These are phyloP conservation scores for Phytophthora pseudosyringae DNA, from an alignment of 352 stramenopile species.

Conservation along the genomic window DNA sequence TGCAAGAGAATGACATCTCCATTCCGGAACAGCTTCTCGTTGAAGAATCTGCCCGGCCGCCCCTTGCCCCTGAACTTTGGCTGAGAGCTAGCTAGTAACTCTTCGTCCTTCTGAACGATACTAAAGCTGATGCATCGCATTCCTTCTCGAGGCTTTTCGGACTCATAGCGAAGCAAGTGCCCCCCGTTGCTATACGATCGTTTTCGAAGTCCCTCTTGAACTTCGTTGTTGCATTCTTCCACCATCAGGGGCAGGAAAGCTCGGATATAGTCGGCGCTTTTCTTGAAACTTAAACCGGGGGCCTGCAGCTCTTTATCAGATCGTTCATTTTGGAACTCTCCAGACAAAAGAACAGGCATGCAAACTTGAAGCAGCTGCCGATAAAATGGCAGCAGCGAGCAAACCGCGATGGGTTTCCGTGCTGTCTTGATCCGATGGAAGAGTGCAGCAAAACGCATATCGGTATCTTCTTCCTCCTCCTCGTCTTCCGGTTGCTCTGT, in stretches of 20 bases:
- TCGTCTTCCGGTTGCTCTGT: slow-evolving; percentile 47
- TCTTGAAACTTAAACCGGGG: slow-evolving; percentile 69
- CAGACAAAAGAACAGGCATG: slow-evolving; percentile 76
- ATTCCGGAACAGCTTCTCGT: slow-evolving; percentile 83
- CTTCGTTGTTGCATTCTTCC: slow-evolving; percentile 85
- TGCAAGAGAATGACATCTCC: slow-evolving; percentile 78
- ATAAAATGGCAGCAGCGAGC: slow-evolving; percentile 85
- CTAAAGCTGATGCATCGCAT: slow-evolving; percentile 85
- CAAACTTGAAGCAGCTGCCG: slow-evolving; percentile 77
- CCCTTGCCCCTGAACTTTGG: slow-evolving; percentile 42
- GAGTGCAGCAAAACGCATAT: slow-evolving; percentile 62
- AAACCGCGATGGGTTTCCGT: slow-evolving; percentile 71
- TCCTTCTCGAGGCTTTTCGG: slow-evolving; percentile 79
- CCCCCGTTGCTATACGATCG: slow-evolving; percentile 50
- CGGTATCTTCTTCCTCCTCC: slow-evolving; percentile 57
- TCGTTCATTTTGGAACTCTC: slow-evolving; percentile 64
- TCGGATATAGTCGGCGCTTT: slow-evolving; percentile 75
- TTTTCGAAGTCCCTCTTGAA: slow-evolving; percentile 71
- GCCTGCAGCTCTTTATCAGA: slow-evolving; percentile 57
- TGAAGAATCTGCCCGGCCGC: slow-evolving; percentile 27
- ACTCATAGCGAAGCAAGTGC: slow-evolving; percentile 80
- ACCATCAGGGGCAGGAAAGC: slow-evolving; percentile 83
- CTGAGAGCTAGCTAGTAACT: slow-evolving; percentile 30
- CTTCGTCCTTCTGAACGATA: slow-evolving; percentile 61
- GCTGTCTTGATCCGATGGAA: slow-evolving; percentile 88